Base-by-base conservation (phyloP, 2,329 filamentous ascomycete species). In the Neonectria punicea region DNA sequence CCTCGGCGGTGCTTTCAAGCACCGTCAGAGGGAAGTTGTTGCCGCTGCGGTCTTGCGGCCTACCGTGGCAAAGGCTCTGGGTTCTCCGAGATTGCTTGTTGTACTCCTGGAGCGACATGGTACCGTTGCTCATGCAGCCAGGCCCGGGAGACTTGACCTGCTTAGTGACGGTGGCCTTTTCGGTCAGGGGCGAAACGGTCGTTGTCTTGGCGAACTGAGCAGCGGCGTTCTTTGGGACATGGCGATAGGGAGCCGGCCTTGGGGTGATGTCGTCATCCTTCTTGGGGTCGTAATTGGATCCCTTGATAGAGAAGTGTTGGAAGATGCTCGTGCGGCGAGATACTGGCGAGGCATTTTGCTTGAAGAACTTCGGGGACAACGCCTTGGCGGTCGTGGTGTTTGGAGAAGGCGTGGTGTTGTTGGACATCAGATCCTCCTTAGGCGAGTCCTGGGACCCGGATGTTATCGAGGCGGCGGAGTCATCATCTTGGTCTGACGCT, bases 161-260 rank as follows among this genome's bases (percentile, higher is more conserved):
- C 57, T 79, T 82, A 68, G 85, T 83, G 13, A 80, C 74, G 10
- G 78, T 73, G 6, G 73, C 72, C 53, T 74, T 79, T 32, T 82
- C 72, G 16, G 67, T 36, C 11, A 74, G 44, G 5, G 73, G 70
- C 20, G 82, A 81, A 16, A 81, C 78, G 1, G 85, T 87, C 0
- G 86, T 83, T 0, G 87, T 89, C 47, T 81, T 78, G 10, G 82
- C 78, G 70, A 89, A 89, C 62, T 88, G 86, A 13, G 81, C 73
- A 1, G 87, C 86, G 0, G 87, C 87, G 39, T 85, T 81, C 57
- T 81, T 80, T 14, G 87, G 87, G 2, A 88, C 76, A 69, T 89
- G 84, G 39, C 79, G 84, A 67, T 87, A 84, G 6, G 58, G 71
- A 56, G 39, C 62, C 30, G 56, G 67, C 44, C 66, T 66, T 18